Base-by-base conservation (phyloP, 2,329 filamentous ascomycete genomes). In the Alternaria sp. region DNA sequence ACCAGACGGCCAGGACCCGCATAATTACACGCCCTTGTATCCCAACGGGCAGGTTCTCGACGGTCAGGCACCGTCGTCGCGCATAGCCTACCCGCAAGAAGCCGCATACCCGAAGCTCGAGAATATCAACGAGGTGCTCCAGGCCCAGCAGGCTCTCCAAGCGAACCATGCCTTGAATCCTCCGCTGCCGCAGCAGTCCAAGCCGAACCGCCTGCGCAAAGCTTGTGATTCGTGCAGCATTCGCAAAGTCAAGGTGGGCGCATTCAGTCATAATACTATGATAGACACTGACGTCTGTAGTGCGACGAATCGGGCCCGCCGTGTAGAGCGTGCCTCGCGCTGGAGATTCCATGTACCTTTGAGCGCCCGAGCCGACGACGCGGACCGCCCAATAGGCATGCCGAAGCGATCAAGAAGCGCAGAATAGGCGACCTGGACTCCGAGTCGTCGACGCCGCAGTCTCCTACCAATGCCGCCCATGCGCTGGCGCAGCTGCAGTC, bases 331-430 rank as follows among this genome's bases (percentile, higher is more conserved):
- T 91, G 89, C 77, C 83, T 86, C 45, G 85, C 86, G 56, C 82
- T 91, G 67, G 88, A 90, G 65, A 90, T 91, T 52, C 88, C 88
- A 25, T 91, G 89, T 75, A 91, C 89, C 61, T 90, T 89, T 74
- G 84, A 89, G 51, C 83, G 89, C 66, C 88, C 88, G 25, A 89
- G 86, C 73, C 83, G 87, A 61, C 84, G 89, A 62, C 83, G 89
- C 72, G 89, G 89, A 6, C 89, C 89, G 36, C 88, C 89, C 30
- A 91, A 91, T 71, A 82, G 86, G 67, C 88, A 90, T 80, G 88
- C 88, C 17, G 89, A 90, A 80, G 87, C 87, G 19, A 86, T 90
- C 71, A 91, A 90, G 81, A 87, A 85, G 71, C 85, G 86, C 58
- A 84, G 85, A 46, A 75, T 88, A 5, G 86, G 83, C 63, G 82